Base-by-base conservation (phyloP, 805 yeast species). In the Maudiozyma serrabonitensis region DNA sequence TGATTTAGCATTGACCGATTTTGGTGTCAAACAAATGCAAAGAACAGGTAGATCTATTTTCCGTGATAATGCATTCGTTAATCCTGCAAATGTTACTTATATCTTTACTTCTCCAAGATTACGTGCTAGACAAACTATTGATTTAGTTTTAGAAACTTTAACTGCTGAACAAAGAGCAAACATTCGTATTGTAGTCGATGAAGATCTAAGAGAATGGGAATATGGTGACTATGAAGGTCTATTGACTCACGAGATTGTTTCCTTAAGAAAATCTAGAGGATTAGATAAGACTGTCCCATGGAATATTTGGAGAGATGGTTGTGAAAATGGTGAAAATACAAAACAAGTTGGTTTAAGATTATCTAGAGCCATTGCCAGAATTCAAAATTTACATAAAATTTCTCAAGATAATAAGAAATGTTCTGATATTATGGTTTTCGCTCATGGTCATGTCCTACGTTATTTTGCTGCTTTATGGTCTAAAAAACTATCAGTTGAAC, bases 211-310 rank as follows among this genome's bases (percentile, higher is more conserved):
- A 57, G 98, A 91, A 69, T 91, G 97, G 97, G 95, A 87, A 56
- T 91, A 91, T 60, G 98, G 98, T 56, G 93, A 87, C 61, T 91
- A 91, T 66, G 98, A 91, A 72, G 98, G 98, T 5, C 66, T 81
- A 56, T 63, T 75, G 50, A 84, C 95, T 1, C 64, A 69, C 6
- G 79, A 90, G 58, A 88, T 90, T 64, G 69, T 75, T 42, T 77
- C 72, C 13, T 66, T 79, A 55, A 78, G 95, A 63, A 68, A 69
- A 26, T 57, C 68, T 28, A 73, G 82, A 48, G 95, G 93, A 0
- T 67, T 85, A 39, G 78, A 71, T 43, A 52, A 58, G 32, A 75
- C 71, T 40, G 59, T 56, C 35, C 70, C 71, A 4, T 89, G 96
- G 96, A 70, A 75, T 48, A 89, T 91, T 63, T 90, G 96, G 95